Base-by-base conservation (phyloP, 495 filamentous ascomycete genomes). In the Aspergillus panamensis region DNA sequence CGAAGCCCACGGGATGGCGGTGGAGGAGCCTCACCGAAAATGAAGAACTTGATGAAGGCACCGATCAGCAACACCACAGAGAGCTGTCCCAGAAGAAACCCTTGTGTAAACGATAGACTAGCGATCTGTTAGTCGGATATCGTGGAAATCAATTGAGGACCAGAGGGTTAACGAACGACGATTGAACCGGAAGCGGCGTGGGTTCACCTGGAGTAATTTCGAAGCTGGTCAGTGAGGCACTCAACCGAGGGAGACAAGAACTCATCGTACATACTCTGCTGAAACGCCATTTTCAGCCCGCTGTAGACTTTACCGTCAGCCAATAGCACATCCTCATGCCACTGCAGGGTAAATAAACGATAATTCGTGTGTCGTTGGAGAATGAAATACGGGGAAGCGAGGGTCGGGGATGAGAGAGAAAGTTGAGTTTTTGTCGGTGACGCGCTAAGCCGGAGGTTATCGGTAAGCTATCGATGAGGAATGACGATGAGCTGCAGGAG, bases 11-110 rank as follows among this genome's bases (percentile, higher is more conserved):
- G 85, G 31, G 87, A 85, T 44, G 94, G 92, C 40, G 91, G 82
- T 1, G 87, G 88, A 0, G 93, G 91, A 29, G 90, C 82, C 66
- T 98, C 93, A 65, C 94, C 94, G 65, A 98, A 97, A 72, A 98
- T 96, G 84, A 98, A 98, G 83, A 96, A 98, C 73, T 96, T 96
- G 73, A 98, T 98, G 77, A 98, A 98, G 62, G 87, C 87, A 49
- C 90, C 90, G 58, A 97, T 84, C 54, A 97, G 75, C 29, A 97
- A 77, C 4, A 96, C 87, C 30, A 98, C 86, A 31, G 91, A 94
- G 55, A 97, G 80, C 71, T 98, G 94, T 47, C 94, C 94, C 48
- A 97, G 80, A 58, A 98, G 83, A 62, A 98, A 89, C 25, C 94
- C 94, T 73, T 96, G 89, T 9, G 89, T 93, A 47, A 96, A 96